phyloP scores from a whole-genome alignment of 2,329 filamentous ascomycete species.

The Ophiosphaerella herpotricha region DNA sequence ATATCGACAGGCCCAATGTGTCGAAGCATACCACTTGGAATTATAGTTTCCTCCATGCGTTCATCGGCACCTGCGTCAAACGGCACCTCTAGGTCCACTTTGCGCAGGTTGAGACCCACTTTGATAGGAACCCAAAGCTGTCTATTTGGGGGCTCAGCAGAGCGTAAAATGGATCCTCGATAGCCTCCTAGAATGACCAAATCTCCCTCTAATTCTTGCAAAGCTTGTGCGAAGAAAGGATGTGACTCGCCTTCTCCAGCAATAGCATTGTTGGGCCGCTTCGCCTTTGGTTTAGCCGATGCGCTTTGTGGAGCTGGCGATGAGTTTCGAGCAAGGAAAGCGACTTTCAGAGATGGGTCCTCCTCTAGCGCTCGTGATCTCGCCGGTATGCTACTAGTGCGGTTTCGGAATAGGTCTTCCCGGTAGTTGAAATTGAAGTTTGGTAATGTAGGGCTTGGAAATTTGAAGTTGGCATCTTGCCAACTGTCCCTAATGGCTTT shows the following conservation, averaged over 20 bases:
- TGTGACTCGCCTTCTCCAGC: constrained; percentile 45
- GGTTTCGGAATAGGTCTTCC: constrained; percentile 33
- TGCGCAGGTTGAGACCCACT: constrained; percentile 86
- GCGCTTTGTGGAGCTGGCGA: constrained; percentile 13
- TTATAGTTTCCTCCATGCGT: constrained; percentile 79
- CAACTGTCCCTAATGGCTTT: constrained; percentile 90
- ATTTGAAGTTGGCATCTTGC: constrained; percentile 78
- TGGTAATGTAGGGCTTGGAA: constrained; percentile 59
- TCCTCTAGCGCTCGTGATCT: constrained; percentile 19
- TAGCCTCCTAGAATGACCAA: constrained; percentile 89
- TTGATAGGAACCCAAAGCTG: constrained; percentile 95
- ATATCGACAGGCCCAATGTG: constrained; percentile 93
- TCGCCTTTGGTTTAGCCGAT: constrained; percentile 20
- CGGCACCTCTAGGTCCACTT: constrained; percentile 88
- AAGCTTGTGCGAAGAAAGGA: constrained; percentile 59
- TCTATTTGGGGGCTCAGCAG: constrained; percentile 78
- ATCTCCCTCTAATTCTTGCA: constrained; percentile 78
- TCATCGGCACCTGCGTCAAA: constrained; percentile 82
- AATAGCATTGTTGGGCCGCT: constrained; percentile 9
- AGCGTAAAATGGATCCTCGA: constrained; percentile 84
- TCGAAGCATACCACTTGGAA: constrained; percentile 85
- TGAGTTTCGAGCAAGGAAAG: constrained; percentile 22
- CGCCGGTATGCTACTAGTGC: constrained; percentile 17
- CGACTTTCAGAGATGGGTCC: constrained; percentile 16
- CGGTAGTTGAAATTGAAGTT: constrained; percentile 51